Evolutionary conservation across 1,284 basidiomycete species (phyloP), one percentile per base, ranked within the genome.

Genomic region (Trametes versicolor): DNA sequence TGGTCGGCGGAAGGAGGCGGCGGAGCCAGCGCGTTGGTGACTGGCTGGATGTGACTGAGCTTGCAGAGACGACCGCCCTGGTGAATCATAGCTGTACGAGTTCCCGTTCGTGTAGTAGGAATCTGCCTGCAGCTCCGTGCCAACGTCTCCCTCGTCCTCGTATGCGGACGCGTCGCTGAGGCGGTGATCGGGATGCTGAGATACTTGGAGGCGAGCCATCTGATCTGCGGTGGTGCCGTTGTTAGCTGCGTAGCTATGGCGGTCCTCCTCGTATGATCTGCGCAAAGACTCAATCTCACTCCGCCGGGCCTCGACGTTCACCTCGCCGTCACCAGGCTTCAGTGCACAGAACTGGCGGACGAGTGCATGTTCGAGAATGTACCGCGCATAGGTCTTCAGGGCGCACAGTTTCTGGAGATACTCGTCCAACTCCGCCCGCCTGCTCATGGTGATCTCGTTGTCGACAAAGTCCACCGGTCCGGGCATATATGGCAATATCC

Each of bases 401-500:
- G 80, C 81, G 73, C 95, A 93, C 9, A 99, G 84, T 61, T 90
- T 88, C 70, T 87, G 85, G 51, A 99, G 85, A 78, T 99, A 99
- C 52, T 92, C 88, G 74, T 98, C 93, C 23, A 99, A 84, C 74
- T 99, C 97, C 39, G 85, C 85, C 63, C 91, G 87, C 62, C 97
- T 85, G 59, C 90, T 88, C 17, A 92, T 89, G 23, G 96, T 98
- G 68, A 98, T 85, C 59, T 88, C 84, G 70, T 96, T 93, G 79
- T 98, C 93, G 41, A 98, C 94, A 25, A 90, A 83, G 23, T 91
- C 84, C 8, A 93, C 87, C 5, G 96, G 97, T 0, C 97, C 97
- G 13, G 97, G 97, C 96, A 99, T 98, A 79, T 89, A 98, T 0
- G 97, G 97, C 48, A 99, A 81, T 63, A 97, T 92, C 41, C 97